Percentiles rank a stretch among this genome's conserved stretches.
Conservation (phyloP, 805 yeast species). For the Lipomyces spencermartinsiae region DNA sequence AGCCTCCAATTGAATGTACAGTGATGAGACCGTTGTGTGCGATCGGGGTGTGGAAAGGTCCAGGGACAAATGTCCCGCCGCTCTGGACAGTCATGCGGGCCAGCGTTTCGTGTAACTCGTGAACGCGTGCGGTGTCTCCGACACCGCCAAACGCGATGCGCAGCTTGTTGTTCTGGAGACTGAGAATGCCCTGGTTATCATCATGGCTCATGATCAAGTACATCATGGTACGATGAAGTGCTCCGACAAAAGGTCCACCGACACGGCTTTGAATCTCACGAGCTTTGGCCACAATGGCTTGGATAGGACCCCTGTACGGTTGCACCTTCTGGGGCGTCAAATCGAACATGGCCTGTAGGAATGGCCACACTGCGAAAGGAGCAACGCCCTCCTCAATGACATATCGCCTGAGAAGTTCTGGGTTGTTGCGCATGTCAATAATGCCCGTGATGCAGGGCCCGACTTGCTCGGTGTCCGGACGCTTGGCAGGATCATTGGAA, state of each 20-base stretch:
- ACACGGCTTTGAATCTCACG: neutral
- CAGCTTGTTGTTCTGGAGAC: neutral
- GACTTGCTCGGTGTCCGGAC: neutral
- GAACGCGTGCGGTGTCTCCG: slow-evolving; percentile 1
- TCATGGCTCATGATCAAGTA: slow-evolving; percentile 1
- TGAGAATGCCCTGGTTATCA: neutral
- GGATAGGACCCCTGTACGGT: neutral
- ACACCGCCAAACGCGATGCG: neutral
- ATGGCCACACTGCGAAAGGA: slow-evolving; percentile 1
- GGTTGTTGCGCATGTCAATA: neutral
- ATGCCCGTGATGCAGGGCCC: neutral
- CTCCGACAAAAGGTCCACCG: neutral
- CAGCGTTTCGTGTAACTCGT: neutral
- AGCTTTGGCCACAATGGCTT: neutral
- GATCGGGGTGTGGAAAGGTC: neutral
- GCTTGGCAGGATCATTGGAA: neutral
- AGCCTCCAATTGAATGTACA: slow-evolving; percentile 1
- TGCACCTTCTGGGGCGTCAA: neutral
- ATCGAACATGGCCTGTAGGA: neutral
- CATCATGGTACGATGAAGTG: neutral
- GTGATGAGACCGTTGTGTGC: neutral
- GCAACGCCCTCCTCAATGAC: slow-evolving; percentile 2
- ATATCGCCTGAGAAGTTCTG: neutral
- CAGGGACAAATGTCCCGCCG: neutral
- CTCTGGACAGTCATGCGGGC: neutral